Evolutionary conservation across 1,284 basidiomycete species (phyloP).

Genomic region (Schizophyllum commune): DNA sequence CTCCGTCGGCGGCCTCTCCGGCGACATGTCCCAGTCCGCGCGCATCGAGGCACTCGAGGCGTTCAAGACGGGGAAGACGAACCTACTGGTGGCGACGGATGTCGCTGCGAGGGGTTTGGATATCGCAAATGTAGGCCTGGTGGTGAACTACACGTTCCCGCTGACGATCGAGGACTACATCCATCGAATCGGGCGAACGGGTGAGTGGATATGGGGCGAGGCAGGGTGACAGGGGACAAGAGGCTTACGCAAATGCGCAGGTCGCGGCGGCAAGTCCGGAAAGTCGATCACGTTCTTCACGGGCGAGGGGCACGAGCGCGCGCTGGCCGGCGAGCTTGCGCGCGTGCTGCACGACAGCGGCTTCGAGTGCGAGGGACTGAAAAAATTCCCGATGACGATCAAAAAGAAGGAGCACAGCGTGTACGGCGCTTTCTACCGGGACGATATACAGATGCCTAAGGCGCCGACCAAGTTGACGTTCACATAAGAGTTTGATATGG

Average conservation of each 20-base stretch:
- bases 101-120: slow-evolving; percentile 96
- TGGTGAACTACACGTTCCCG: slow-evolving; percentile 97
- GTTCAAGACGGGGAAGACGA: slow-evolving; percentile 83
- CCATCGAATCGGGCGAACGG: slow-evolving; percentile 94
- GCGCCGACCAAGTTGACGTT: slow-evolving; percentile 90
- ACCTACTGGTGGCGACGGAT: slow-evolving; percentile 92
- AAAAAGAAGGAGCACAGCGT: slow-evolving; percentile 90
- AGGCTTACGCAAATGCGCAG: too few species aligned
- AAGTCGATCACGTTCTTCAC: slow-evolving; percentile 98
- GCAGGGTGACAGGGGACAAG: too few species aligned
- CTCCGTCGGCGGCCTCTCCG: slow-evolving; percentile 85
- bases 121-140: slow-evolving; percentile 91
- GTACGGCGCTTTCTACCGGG: slow-evolving; percentile 81
- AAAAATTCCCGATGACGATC: slow-evolving; percentile 93
- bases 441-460: slow-evolving; percentile 68
- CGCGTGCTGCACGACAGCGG: slow-evolving; percentile 87
- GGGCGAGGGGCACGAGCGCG: slow-evolving; percentile 76
- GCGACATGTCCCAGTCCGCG: slow-evolving; percentile 85
- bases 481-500: neutral
- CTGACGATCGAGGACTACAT: slow-evolving; percentile 95
- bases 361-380: slow-evolving; percentile 71
- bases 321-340: slow-evolving; percentile 92
- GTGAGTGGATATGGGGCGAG: too few species aligned
- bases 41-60: slow-evolving; percentile 83
- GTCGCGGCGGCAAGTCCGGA: slow-evolving; percentile 86